Conservation (phyloP, 495 filamentous ascomycete genomes). For the Haplographium delicatum region DNA sequence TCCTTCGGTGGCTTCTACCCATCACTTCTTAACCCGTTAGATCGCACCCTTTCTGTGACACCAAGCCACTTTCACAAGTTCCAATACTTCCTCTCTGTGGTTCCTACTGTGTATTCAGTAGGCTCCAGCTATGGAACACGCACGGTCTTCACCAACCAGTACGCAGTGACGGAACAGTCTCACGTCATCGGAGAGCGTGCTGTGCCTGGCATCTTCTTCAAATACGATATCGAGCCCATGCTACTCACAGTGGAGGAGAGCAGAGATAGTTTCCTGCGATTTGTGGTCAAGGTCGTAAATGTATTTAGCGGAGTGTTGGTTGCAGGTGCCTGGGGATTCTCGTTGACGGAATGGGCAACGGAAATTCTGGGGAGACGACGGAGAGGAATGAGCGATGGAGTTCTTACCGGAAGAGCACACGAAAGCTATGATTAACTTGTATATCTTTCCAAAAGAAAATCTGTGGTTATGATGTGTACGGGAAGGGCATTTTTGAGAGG, state of each 20-base stretch:
- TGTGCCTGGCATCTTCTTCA: slow-evolving; percentile 94
- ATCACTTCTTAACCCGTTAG: slow-evolving; percentile 87
- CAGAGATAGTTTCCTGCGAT: slow-evolving; percentile 63
- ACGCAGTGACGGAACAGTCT: slow-evolving; percentile 87
- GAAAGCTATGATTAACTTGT: slow-evolving; percentile 30
- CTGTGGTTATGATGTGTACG: slow-evolving; percentile 6
- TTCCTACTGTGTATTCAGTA: slow-evolving; percentile 89
- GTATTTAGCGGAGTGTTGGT: slow-evolving; percentile 56
- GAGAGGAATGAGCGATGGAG: slow-evolving; percentile 49
- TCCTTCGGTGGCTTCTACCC: slow-evolving; percentile 97
- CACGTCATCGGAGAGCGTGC: slow-evolving; percentile 59
- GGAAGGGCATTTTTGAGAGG: background rate
- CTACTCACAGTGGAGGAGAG: slow-evolving; percentile 78
- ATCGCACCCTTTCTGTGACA: slow-evolving; percentile 76
- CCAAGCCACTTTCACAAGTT: slow-evolving; percentile 81
- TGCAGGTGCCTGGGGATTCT: slow-evolving; percentile 55
- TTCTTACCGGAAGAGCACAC: slow-evolving; percentile 51
- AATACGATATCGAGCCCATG: slow-evolving; percentile 98
- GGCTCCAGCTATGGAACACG: slow-evolving; percentile 33
- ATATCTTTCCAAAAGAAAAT: slow-evolving; percentile 1
- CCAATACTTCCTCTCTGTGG: slow-evolving; percentile 97
- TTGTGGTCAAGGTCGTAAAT: slow-evolving; percentile 70
- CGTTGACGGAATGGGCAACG: slow-evolving; percentile 44
- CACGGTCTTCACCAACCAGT: slow-evolving; percentile 91
- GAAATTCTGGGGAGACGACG: slow-evolving; percentile 44